Evolutionary conservation across 805 yeast species (phyloP), one percentile per base, ranked within the genome.

Genomic region (Pichia cephalocereana): DNA sequence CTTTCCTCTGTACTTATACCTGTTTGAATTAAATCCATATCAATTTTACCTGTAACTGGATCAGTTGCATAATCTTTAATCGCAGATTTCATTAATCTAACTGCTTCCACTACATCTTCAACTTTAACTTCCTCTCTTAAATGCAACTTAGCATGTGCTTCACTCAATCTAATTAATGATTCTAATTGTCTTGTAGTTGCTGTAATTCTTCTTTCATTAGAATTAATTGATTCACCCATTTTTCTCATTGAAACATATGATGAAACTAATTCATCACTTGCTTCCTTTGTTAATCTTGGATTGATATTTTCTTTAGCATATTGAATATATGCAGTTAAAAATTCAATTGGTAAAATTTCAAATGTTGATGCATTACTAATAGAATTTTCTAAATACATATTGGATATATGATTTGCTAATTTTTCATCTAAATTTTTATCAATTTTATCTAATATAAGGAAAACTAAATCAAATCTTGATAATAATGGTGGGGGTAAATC

Each of bases 131-230:
- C 62, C 1, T 72, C 68, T 1, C 91, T 76, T 31, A 93, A 72
- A 57, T 96, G 80, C 96, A 93, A 86, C 68, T 89, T 90, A 2
- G 99, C 99, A 64, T 93, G 98, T 0, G 98, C 99, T 68, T 93
- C 99, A 0, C 95, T 68, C 45, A 93, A 72, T 61, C 99, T 80
- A 55, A 91, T 90, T 96, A 93, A 87, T 46, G 95, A 83, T 67
- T 93, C 99, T 49, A 93, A 72, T 65, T 93, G 99, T 68, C 99
- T 79, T 2, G 99, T 91, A 0, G 99, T 93, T 5, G 99, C 99
- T 0, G 99, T 93, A 56, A 93, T 86, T 57, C 99, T 74, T 66
- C 83, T 86, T 53, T 93, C 98, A 12, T 88, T 73, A 11, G 47
- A 46, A 50, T 96, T 73, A 7, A 84, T 77, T 62, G 89, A 98